Percentiles rank a stretch among this genome's conserved stretches.
Conservation (phyloP, 2,329 filamentous ascomycete species). For the Neonectria magnoliae region DNA sequence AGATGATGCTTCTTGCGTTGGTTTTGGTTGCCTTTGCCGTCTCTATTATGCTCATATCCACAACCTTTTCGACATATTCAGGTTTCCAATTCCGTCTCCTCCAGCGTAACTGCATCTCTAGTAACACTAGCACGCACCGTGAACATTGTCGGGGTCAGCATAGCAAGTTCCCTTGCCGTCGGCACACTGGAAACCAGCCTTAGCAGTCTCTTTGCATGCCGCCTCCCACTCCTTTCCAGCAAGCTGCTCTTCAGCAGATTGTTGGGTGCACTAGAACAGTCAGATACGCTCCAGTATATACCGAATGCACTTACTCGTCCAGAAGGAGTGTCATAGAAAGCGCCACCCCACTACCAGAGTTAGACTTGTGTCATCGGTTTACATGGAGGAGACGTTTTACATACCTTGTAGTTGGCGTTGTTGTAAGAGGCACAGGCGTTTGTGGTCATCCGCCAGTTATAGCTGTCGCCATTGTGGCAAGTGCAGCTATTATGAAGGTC, state of each 20-base stretch:
- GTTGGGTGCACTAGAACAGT: conserved; percentile 24
- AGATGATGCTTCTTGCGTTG: neutral
- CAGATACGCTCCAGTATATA: neutral
- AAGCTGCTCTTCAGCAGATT: conserved; percentile 21
- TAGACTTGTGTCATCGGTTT: neutral
- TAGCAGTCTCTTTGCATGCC: conserved; percentile 30
- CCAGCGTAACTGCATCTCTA: neutral
- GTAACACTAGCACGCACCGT: conserved; percentile 24
- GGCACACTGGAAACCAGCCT: conserved; percentile 28
- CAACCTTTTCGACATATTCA: neutral
- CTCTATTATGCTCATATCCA: neutral
- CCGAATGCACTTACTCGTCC: conserved; percentile 24
- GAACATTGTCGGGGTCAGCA: conserved; percentile 19
- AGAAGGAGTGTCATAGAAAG: conserved; percentile 24
- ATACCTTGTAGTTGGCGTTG: conserved; percentile 26
- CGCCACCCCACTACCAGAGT: conserved; percentile 27
- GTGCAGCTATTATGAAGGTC: conserved; percentile 33
- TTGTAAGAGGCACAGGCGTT: conserved; percentile 32
- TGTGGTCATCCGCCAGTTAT: conserved; percentile 34
- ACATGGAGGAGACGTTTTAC: neutral
- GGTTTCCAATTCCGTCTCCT: neutral
- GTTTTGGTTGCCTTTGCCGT: neutral
- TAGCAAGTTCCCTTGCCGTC: conserved; percentile 36
- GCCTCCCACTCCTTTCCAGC: conserved; percentile 38
- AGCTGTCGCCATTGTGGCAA: conserved; percentile 35